Conservation (phyloP, 345 rosid genomes). For the Eucalyptus caleyi region DNA sequence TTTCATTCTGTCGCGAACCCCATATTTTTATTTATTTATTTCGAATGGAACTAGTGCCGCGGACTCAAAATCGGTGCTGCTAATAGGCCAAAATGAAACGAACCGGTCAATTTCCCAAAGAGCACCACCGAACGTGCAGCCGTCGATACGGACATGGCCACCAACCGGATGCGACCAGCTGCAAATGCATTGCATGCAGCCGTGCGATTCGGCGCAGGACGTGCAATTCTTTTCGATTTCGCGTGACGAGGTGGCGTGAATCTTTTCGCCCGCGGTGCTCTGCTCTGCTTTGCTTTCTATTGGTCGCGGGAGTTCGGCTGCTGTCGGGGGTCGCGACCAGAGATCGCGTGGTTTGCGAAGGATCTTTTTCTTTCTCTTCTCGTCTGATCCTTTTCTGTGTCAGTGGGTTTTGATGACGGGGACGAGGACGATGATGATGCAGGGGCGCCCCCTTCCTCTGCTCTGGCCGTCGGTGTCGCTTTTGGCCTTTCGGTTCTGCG, state of each 20-base stretch:
- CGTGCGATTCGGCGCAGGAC: neutral
- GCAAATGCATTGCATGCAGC: neutral
- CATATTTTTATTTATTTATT: too few relatives aligned
- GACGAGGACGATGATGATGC: neutral
- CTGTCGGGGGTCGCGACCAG: neutral
- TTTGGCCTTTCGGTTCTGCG: neutral
- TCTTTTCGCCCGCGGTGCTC: neutral
- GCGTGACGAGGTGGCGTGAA: neutral
- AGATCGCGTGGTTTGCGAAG: neutral
- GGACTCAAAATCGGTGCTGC: neutral
- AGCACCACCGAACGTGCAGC: neutral
- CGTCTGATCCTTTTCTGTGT: neutral
- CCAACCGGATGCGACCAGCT: neutral
- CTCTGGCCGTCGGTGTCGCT: neutral
- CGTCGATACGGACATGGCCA: neutral
- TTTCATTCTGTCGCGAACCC: neutral
- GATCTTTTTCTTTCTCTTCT: neutral
- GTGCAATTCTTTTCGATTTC: neutral
- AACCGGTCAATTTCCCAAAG: neutral
- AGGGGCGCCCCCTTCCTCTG: neutral
- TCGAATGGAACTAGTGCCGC: neutral
- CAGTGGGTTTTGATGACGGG: neutral
- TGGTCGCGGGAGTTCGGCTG: neutral
- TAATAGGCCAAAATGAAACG: fast-evolving
- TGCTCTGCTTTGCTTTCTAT: too few relatives aligned